phyloP scores from a whole-genome alignment of 805 yeast genomes.

The Kodamaea fukazawae region DNA sequence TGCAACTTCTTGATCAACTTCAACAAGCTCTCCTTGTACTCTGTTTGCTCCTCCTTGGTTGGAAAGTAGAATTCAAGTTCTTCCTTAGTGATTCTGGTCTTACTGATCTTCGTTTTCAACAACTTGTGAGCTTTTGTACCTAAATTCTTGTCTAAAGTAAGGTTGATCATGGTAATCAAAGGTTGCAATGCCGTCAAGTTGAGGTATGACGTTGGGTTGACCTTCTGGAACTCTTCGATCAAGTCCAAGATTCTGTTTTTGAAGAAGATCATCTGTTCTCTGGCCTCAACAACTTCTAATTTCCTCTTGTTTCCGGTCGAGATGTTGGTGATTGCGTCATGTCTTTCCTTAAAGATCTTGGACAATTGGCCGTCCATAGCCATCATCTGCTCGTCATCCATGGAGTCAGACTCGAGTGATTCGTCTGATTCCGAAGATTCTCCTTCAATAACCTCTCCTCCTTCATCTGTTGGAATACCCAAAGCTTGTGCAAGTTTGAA shows the following conservation, averaged over 20 bases:
- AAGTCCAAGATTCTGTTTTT: constrained; percentile 78
- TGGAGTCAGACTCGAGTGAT: constrained; percentile 64
- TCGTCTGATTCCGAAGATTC: constrained; percentile 37
- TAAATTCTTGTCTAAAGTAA: constrained; percentile 66
- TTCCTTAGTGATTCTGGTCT: constrained; percentile 33
- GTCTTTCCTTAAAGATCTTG: constrained; percentile 78
- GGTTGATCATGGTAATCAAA: constrained; percentile 55
- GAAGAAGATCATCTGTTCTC: constrained; percentile 73
- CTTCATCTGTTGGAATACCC: constrained; percentile 51
- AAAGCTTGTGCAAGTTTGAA: constrained; percentile 67
- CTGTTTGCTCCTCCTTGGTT: constrained; percentile 14
- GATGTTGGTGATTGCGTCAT: constrained; percentile 53
- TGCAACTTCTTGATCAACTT: constrained; percentile 43
- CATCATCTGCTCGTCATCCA: constrained; percentile 97
- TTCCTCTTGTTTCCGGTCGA: constrained; percentile 65
- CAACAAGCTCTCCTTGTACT: constrained; percentile 21
- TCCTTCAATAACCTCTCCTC: constrained; percentile 38
- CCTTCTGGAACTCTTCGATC: constrained; percentile 58
- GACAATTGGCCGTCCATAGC: constrained; percentile 85
- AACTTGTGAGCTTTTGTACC: constrained; percentile 76
- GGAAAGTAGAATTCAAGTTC: constrained; percentile 18
- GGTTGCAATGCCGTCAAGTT: constrained; percentile 51
- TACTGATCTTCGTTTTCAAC: constrained; percentile 58
- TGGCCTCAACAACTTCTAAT: constrained; percentile 72
- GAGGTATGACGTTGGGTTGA: constrained; percentile 40